Evolutionary conservation across 305 asterid species (phyloP).

Genomic region (Salvia sclarea): DNA sequence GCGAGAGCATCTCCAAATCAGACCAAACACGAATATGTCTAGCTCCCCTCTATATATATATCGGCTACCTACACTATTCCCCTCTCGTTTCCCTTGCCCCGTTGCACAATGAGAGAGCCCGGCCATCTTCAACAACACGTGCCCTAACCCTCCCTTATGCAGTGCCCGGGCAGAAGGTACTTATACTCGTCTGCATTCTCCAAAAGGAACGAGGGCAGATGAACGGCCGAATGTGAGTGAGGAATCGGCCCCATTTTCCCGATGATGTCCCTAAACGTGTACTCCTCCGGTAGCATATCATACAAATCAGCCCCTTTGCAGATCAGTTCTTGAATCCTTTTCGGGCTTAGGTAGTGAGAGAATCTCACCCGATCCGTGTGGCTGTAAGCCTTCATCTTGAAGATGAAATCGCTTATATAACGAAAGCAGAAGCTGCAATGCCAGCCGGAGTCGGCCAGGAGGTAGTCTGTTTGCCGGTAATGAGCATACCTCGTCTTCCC

Average conservation of each 20-base stretch:
- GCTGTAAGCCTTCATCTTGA: slow-evolving; percentile 90
- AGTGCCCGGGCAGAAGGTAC: slow-evolving; percentile 79
- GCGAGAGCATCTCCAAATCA: not conserved
- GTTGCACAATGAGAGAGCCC: slow-evolving; percentile 21
- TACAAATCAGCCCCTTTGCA: slow-evolving; percentile 70
- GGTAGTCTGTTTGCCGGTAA: slow-evolving; percentile 61
- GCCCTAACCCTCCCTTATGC: slow-evolving; percentile 56
- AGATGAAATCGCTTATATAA: slow-evolving; percentile 59
- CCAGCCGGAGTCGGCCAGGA: slow-evolving; percentile 79
- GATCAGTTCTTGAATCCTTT: slow-evolving; percentile 71
- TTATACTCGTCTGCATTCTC: slow-evolving; percentile 58
- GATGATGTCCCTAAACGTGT: slow-evolving; percentile 73
- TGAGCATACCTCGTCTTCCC: slow-evolving; percentile 72
- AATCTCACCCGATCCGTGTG: slow-evolving; percentile 71
- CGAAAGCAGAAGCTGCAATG: slow-evolving; percentile 90
- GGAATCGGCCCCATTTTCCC: slow-evolving; percentile 77
- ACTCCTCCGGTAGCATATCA: slow-evolving; percentile 87
- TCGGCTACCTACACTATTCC: slow-evolving; percentile 12
- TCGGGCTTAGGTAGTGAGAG: slow-evolving; percentile 59
- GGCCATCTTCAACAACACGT: not conserved
- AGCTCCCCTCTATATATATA: not conserved
- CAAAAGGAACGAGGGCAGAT: slow-evolving; percentile 62
- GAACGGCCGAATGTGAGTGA: slow-evolving; percentile 68
- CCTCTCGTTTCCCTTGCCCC: slow-evolving; percentile 17
- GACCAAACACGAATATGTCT: not conserved